These are phyloP conservation scores for Solanum chiquidenum DNA, from an alignment of 257 asterid genomes.

Conservation along the genomic window DNA sequence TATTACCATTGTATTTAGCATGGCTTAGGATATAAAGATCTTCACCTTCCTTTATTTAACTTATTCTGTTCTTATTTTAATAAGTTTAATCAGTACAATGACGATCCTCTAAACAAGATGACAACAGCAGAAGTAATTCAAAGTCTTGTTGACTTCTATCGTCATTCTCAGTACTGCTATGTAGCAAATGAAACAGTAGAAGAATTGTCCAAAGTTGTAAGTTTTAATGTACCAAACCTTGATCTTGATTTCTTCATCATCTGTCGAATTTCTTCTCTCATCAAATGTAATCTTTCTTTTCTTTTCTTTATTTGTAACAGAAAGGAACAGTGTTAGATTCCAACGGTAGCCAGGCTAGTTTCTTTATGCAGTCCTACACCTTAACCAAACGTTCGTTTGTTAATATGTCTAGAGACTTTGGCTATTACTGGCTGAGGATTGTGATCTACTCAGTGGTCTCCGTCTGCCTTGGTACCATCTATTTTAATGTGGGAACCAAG, in stretches of 20 bases:
- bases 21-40: background rate
- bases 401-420: constrained; percentile 97
- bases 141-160: constrained; percentile 45
- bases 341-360: constrained; percentile 95
- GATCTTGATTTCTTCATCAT: background rate
- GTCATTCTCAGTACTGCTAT: constrained; percentile 49
- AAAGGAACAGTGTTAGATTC: constrained; percentile 88
- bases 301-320: constrained; percentile 20
- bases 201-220: constrained; percentile 80
- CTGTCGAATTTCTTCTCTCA: background rate
- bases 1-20: background rate
- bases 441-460: constrained; percentile 86
- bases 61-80: background rate
- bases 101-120: constrained; percentile 82
- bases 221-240: constrained; percentile 6
- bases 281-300: background rate
- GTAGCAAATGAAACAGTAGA: constrained; percentile 62
- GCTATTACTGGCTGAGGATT: constrained; percentile 95
- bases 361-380: constrained; percentile 77
- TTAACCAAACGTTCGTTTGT: constrained; percentile 82
- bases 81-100: constrained; percentile 59
- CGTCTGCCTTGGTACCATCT: constrained; percentile 85
- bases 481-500: constrained; percentile 78
- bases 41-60: background rate
- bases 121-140: constrained; percentile 76